Evolutionary conservation across 495 filamentous ascomycete genomes (phyloP).

Genomic region (Entonaema liquescens): DNA sequence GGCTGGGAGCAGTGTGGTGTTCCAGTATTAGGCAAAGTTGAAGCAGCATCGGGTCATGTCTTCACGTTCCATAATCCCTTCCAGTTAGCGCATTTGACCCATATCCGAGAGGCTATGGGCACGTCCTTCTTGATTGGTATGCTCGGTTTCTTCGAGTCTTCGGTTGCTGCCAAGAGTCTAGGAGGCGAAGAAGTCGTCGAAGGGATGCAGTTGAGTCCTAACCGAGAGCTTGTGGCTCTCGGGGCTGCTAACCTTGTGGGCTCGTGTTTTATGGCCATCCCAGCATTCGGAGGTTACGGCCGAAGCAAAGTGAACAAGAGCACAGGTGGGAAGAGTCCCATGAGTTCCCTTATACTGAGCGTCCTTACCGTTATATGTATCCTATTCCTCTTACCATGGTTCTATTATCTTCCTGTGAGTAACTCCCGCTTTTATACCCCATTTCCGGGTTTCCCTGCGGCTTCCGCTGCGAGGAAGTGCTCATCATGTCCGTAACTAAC

Average conservation of each 20-base stretch:
- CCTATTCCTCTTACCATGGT: conserved; percentile 83
- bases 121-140: conserved; percentile 94
- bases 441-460: neutral
- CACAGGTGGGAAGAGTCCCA: conserved; percentile 90
- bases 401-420: conserved; percentile 92
- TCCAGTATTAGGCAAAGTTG: conserved; percentile 81
- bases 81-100: conserved; percentile 72
- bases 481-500: conserved; percentile 38
- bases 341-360: conserved; percentile 86
- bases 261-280: conserved; percentile 89
- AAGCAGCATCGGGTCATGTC: conserved; percentile 68
- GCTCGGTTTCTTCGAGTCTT: conserved; percentile 97
- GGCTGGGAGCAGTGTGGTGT: conserved; percentile 84
- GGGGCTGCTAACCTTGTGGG: conserved; percentile 90
- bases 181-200: conserved; percentile 72
- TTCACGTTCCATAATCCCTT: conserved; percentile 92
- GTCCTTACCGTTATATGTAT: conserved; percentile 83
- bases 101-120: conserved; percentile 86
- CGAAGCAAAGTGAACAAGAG: conserved; percentile 93
- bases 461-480: neutral
- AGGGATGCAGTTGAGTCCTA: conserved; percentile 83
- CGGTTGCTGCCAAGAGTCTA: conserved; percentile 93
- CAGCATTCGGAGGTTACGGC: conserved; percentile 96
- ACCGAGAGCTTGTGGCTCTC: conserved; percentile 92
- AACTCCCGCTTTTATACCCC: neutral